phyloP scores from a whole-genome alignment of 1,139 yeast species.

The Saccharomyces hybrid region DNA sequence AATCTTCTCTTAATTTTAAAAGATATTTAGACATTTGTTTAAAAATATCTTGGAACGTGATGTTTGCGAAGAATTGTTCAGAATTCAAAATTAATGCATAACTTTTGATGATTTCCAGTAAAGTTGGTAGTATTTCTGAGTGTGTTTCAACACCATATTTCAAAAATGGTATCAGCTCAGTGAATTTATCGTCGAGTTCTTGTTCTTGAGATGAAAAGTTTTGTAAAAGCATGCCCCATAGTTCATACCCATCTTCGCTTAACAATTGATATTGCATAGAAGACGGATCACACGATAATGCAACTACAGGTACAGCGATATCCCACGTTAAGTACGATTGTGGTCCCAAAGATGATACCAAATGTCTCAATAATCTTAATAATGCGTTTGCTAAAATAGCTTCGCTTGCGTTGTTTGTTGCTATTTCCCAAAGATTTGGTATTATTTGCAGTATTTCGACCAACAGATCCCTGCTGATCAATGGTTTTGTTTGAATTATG shows the following conservation, averaged over 20 bases:
- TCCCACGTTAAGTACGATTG: slow-evolving; percentile 54
- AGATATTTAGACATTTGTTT: slow-evolving; percentile 50
- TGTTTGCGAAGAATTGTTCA: slow-evolving; percentile 36
- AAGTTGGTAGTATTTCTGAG: slow-evolving; percentile 69
- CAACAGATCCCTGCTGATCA: slow-evolving; percentile 45
- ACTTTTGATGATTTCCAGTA: slow-evolving; percentile 63
- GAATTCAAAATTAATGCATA: slow-evolving; percentile 54
- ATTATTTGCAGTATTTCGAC: slow-evolving; percentile 51
- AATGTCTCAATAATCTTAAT: slow-evolving; percentile 58
- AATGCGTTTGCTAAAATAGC: slow-evolving; percentile 64
- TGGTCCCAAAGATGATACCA: slow-evolving; percentile 57
- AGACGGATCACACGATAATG: slow-evolving; percentile 53
- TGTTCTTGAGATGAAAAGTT: slow-evolving; percentile 34
- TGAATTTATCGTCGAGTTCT: slow-evolving; percentile 21
- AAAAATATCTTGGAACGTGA: slow-evolving; percentile 40
- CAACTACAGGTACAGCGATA: slow-evolving; percentile 60
- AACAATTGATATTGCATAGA: slow-evolving; percentile 57
- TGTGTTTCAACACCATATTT: slow-evolving; percentile 45
- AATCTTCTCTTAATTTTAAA: slow-evolving; percentile 61
- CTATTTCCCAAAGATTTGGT: slow-evolving; percentile 68
- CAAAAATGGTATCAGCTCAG: slow-evolving; percentile 31
- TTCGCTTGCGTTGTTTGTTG: slow-evolving; percentile 46
- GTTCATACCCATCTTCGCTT: slow-evolving; percentile 80
- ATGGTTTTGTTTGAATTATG: slow-evolving; percentile 58
- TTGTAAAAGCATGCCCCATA: slow-evolving; percentile 70